Evolutionary conservation across 163 green algal genomes (phyloP).

Genomic region (Trebouxiophyceae sp.): DNA sequence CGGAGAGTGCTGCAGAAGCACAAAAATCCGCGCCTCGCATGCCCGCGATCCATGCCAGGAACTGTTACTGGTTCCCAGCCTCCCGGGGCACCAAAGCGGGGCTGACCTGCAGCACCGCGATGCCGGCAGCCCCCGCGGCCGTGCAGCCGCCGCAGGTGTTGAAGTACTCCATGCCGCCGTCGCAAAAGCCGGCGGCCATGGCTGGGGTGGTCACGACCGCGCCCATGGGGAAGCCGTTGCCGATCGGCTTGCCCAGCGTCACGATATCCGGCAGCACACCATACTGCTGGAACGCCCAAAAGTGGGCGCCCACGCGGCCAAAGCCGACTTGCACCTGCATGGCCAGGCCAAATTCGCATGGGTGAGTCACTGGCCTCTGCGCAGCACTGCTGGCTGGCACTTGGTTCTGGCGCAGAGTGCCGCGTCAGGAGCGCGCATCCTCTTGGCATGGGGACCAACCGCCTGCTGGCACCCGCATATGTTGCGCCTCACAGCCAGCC

Average conservation of each 20-base stretch:
- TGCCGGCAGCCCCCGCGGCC: slow-evolving; percentile 28
- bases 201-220: slow-evolving; percentile 8
- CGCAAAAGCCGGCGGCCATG: slow-evolving; percentile 37
- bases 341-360: no score
- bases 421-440: background rate
- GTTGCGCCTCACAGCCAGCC: no score
- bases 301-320: slow-evolving; percentile 55
- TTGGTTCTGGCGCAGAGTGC: no score
- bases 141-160: slow-evolving; percentile 60
- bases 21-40: no score
- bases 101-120: slow-evolving; percentile 43
- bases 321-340: slow-evolving; percentile 72
- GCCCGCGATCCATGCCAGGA: no score
- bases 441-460: no score
- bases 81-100: no score
- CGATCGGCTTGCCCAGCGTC: slow-evolving; percentile 71
- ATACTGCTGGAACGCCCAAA: slow-evolving; percentile 73
- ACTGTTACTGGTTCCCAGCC: no score
- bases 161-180: slow-evolving; percentile 78
- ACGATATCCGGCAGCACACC: slow-evolving; percentile 72
- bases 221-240: slow-evolving; percentile 45
- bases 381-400: background rate
- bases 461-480: no score
- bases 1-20: no score
- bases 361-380: background rate